A percentile compares a stretch with the other conserved stretches of the same genome.
These are phyloP conservation scores for Phytophthora podocarpi DNA, from an alignment of 352 stramenopile species.

Conservation along the genomic window DNA sequence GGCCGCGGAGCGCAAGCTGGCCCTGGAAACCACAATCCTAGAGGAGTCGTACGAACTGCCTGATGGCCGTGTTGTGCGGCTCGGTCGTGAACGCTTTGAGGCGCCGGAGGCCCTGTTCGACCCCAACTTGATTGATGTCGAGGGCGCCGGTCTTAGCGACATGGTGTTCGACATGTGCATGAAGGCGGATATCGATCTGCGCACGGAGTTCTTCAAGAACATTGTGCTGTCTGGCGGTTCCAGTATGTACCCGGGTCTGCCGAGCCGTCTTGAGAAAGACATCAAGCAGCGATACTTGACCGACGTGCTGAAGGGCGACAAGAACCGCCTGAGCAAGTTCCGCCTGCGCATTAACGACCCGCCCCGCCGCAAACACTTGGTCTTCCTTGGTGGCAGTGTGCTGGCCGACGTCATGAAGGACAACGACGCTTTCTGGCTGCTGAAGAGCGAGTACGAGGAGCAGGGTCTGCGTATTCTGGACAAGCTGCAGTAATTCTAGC, in stretches of 20 bases:
- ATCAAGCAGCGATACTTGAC: constrained; percentile 69
- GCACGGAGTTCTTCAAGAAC: constrained; percentile 98
- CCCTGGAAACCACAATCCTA: constrained; percentile 92
- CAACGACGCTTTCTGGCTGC: constrained; percentile 94
- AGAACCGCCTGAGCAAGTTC: constrained; percentile 92
- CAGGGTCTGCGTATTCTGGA: constrained; percentile 87
- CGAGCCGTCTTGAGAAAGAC: constrained; percentile 93
- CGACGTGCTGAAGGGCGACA: constrained; percentile 89
- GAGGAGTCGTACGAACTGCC: constrained; percentile 95
- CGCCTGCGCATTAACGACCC: constrained; percentile 95
- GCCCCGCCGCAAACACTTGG: constrained; percentile 95
- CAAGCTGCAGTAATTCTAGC: constrained; percentile 64
- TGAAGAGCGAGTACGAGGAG: constrained; percentile 95
- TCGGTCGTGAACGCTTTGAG: constrained; percentile 96
- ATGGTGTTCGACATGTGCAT: constrained; percentile 99
- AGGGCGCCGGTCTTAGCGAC: constrained; percentile 94
- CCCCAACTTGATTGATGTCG: constrained; percentile 96
- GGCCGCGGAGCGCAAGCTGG: constrained; percentile 82
- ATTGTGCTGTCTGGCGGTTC: constrained; percentile 95
- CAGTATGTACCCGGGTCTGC: constrained; percentile 96
- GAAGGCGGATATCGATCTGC: constrained; percentile 95
- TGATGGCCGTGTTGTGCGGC: constrained; percentile 95
- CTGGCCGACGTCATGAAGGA: constrained; percentile 95
- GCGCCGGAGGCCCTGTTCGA: constrained; percentile 97
- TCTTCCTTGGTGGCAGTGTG: constrained; percentile 94